These are phyloP conservation scores for Adenanthera pavonina DNA, from an alignment of 306 rosid genomes.

Conservation along the genomic window DNA sequence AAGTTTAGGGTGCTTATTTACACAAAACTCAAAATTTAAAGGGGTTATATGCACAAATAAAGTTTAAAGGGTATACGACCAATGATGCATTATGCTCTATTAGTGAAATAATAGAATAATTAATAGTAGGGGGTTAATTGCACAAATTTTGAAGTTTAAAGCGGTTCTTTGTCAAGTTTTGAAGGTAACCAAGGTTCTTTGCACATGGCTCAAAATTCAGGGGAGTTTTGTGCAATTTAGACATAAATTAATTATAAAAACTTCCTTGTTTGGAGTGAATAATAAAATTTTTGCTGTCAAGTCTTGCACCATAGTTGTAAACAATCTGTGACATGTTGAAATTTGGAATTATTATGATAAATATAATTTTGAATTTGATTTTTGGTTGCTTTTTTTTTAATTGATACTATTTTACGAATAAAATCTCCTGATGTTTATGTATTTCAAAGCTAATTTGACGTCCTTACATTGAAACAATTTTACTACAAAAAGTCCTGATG, in stretches of 20 bases:
- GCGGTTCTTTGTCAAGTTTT: too few species aligned
- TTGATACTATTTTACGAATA: background rate
- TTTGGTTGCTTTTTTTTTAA: background rate
- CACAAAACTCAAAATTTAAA: too few species aligned
- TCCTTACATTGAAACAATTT: background rate
- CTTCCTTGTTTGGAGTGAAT: background rate
- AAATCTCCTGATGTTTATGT: background rate
- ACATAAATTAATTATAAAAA: background rate
- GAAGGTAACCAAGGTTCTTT: too few species aligned
- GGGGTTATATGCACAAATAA: too few species aligned
- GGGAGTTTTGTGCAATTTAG: too few species aligned
- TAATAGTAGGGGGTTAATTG: too few species aligned
- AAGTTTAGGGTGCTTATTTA: too few species aligned
- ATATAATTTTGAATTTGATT: background rate
- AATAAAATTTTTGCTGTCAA: background rate
- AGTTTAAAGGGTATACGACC: too few species aligned
- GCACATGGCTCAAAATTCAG: too few species aligned
- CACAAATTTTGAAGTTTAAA: too few species aligned
- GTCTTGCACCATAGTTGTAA: background rate
- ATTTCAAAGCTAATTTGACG: background rate
- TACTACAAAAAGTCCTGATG: background rate
- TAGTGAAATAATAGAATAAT: too few species aligned
- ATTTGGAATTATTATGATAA: background rate
- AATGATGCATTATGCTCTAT: too few species aligned
- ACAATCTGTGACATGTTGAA: constrained; percentile 4